A percentile compares a stretch with the other conserved stretches of the same genome.
phyloP scores from a whole-genome alignment of 768 basidiomycete genomes.

The Suillus spraguei region DNA sequence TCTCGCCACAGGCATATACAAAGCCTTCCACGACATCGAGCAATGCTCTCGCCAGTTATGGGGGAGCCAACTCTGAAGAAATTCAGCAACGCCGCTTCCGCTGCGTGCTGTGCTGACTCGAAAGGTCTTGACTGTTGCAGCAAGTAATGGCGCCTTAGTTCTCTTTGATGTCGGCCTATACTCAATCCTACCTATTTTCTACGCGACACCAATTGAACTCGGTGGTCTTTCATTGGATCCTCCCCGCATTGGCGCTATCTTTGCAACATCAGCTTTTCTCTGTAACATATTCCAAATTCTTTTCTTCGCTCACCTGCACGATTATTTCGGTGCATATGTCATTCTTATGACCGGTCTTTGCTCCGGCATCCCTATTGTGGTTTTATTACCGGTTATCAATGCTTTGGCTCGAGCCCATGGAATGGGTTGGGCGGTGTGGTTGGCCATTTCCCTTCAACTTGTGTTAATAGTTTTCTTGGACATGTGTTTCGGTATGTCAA shows the following conservation, averaged over 20 bases:
- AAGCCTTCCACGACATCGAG: background rate
- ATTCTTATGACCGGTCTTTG: background rate
- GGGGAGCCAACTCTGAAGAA: background rate
- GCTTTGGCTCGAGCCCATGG: background rate
- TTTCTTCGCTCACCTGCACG: conserved; percentile 60
- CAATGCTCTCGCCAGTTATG: background rate
- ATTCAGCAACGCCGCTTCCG: conserved; percentile 36
- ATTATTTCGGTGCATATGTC: conserved; percentile 49
- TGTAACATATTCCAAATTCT: conserved; percentile 57
- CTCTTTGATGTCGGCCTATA: conserved; percentile 65
- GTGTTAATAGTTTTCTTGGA: conserved; percentile 17
- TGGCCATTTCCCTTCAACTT: conserved; percentile 50
- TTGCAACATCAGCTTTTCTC: conserved; percentile 27
- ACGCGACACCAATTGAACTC: conserved; percentile 31
- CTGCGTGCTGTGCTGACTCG: conserved; percentile 52
- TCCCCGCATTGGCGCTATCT: conserved; percentile 30
- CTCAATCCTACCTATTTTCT: conserved; percentile 40
- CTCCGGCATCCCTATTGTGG: background rate
- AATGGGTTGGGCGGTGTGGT: conserved; percentile 42
- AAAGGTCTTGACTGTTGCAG: conserved; percentile 56
- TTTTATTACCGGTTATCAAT: background rate
- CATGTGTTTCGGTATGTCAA: background rate
- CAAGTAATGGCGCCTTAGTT: conserved; percentile 62
- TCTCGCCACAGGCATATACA: too few relatives aligned
- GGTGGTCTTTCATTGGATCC: conserved; percentile 31